Conservation (phyloP, 768 basidiomycete species). For the Amanita molliuscula region DNA sequence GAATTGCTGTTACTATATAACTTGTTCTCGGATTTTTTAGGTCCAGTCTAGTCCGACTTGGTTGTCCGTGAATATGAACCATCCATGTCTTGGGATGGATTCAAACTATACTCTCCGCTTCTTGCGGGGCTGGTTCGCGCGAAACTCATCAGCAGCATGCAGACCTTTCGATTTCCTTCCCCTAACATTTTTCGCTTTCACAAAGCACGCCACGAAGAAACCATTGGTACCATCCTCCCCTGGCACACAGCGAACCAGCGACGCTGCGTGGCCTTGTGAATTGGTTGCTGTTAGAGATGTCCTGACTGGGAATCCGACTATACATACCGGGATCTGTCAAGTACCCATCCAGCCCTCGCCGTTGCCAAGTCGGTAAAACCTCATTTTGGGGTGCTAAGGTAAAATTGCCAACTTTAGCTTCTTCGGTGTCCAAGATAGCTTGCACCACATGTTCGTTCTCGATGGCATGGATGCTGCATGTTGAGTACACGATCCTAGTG, state of each 20-base stretch:
- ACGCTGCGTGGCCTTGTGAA: constrained; percentile 39
- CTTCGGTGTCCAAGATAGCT: constrained; percentile 58
- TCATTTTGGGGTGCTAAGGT: constrained; percentile 51
- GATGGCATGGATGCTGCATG: constrained; percentile 85
- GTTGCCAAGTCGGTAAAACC: constrained; percentile 74
- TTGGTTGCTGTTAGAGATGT: neutral
- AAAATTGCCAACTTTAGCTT: constrained; percentile 54
- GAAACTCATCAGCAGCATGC: constrained; percentile 8
- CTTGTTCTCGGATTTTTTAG: constrained; percentile 5
- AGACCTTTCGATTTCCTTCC: constrained; percentile 8
- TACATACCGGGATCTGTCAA: constrained; percentile 42
- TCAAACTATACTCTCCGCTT: constrained; percentile 15
- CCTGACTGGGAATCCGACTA: neutral
- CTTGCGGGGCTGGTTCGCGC: constrained; percentile 7
- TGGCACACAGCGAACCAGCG: constrained; percentile 64
- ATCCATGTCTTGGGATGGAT: constrained; percentile 5
- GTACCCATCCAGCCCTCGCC: constrained; percentile 66
- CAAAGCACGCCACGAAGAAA: constrained; percentile 96
- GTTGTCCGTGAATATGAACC: neutral
- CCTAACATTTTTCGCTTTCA: constrained; percentile 23
- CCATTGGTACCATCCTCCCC: constrained; percentile 89
- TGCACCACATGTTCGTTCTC: constrained; percentile 93
- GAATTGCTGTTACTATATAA: neutral
- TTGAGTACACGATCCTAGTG: constrained; percentile 86
- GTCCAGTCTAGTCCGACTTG: neutral